Percentiles rank a stretch among this genome's conserved stretches.
Evolutionary conservation across 306 rosid species (phyloP).

Genomic region (Sicyos edulis): DNA sequence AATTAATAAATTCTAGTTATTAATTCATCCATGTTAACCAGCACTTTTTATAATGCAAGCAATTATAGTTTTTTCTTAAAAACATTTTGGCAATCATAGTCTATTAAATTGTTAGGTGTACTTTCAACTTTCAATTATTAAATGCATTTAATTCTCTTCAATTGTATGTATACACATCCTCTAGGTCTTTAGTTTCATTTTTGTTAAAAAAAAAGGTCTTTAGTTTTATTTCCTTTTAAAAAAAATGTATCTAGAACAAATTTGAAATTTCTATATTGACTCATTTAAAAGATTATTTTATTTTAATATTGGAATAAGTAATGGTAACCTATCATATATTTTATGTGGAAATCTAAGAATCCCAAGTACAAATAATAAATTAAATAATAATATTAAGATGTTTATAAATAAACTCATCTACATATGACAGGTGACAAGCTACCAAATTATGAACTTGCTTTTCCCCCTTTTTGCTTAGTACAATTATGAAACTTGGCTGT

Average conservation of each 20-base stretch:
- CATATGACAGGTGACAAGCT: conserved; percentile 7
- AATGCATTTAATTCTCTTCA: conserved; percentile 1
- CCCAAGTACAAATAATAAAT: neutral
- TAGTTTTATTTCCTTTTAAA: neutral
- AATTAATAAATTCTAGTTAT: conserved; percentile 7
- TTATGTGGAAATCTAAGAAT: neutral
- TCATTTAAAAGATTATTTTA: neutral
- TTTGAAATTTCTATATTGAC: neutral
- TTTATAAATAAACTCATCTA: neutral
- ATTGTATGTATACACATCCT: neutral
- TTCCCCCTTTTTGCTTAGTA: neutral
- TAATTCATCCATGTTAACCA: conserved; percentile 21
- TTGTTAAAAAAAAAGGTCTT: neutral
- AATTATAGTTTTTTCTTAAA: conserved; percentile 11
- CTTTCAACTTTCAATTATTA: conserved; percentile 6
- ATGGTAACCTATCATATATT: neutral
- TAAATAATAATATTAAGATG: neutral
- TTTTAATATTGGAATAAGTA: neutral
- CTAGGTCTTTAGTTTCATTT: neutral
- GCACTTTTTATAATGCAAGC: conserved; percentile 11
- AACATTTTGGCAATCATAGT: neutral
- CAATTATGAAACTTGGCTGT: neutral
- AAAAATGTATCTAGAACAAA: neutral
- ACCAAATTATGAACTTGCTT: neutral
- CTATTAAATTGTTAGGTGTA: neutral